Evolutionary conservation across 2,329 filamentous ascomycete species (phyloP).

Genomic region (Colletotrichum sojae): DNA sequence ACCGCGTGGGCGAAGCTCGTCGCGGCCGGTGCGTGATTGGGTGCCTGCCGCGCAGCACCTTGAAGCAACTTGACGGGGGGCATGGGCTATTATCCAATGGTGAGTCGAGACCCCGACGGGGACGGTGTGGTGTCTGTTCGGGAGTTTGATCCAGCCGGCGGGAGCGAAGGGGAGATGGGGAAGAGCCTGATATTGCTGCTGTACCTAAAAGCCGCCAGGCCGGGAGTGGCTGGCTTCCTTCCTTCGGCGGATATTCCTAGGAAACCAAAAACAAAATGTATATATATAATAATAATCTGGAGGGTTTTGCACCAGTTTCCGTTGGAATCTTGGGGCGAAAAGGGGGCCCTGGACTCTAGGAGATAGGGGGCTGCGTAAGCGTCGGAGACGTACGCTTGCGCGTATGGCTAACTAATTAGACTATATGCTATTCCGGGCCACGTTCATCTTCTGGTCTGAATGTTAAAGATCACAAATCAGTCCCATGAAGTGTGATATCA

Average conservation of each 20-base stretch:
- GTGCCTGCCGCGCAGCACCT: neutral
- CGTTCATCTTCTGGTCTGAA: constrained; percentile 1
- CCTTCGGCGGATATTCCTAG: neutral
- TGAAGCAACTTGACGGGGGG: neutral
- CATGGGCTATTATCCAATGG: neutral
- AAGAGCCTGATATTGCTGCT: neutral
- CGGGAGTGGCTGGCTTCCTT: constrained; percentile 4
- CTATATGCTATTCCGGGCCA: neutral
- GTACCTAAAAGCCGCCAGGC: neutral
- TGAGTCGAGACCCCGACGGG: constrained; percentile 11
- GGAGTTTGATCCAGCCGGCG: constrained; percentile 19
- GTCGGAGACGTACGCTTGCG: too few species aligned
- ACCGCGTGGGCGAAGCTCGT: neutral
- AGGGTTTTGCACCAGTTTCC: too few species aligned
- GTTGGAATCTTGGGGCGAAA: too few species aligned
- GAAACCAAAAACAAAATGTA: too few species aligned
- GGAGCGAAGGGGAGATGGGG: neutral
- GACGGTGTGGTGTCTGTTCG: constrained; percentile 1
- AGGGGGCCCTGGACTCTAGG: too few species aligned
- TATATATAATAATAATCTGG: too few species aligned
- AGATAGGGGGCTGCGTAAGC: too few species aligned
- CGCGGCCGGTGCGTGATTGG: neutral
- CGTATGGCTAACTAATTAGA: neutral
- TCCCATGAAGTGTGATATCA: neutral
- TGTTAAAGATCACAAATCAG: constrained; percentile 18